Conservation (phyloP, 192 early-diverging fungal species). For the Coemansia sp. region DNA sequence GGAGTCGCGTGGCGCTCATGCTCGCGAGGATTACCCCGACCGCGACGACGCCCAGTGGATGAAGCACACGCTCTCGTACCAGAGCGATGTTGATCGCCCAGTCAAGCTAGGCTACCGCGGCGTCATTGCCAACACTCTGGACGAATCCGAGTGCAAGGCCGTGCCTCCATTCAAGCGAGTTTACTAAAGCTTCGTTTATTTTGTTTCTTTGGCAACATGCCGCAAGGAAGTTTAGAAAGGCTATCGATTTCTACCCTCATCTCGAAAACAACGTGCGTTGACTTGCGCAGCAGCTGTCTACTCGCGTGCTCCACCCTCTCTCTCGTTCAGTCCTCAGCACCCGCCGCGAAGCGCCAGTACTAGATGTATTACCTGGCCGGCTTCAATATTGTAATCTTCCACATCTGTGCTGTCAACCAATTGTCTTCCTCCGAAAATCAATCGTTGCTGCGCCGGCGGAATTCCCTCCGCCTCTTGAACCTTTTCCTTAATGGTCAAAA, state of each 20-base stretch:
- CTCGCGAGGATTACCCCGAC: constrained; percentile 87
- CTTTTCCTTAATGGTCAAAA: constrained; percentile 90
- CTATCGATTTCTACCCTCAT: not conserved
- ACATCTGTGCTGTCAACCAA: constrained; percentile 77
- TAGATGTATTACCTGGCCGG: constrained; percentile 84
- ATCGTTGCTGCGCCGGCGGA: constrained; percentile 89
- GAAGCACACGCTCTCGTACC: constrained; percentile 97
- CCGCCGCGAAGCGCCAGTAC: constrained; percentile 95
- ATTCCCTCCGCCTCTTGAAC: constrained; percentile 98
- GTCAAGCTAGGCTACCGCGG: constrained; percentile 79
- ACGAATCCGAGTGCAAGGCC: constrained; percentile 87
- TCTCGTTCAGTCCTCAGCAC: no score
- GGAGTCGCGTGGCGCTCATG: constrained; percentile 97
- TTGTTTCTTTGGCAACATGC: no score
- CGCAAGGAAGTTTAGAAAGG: no score
- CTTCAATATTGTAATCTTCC: constrained; percentile 64
- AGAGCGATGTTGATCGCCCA: constrained; percentile 71
- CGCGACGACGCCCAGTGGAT: constrained; percentile 95
- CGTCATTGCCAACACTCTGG: constrained; percentile 79
- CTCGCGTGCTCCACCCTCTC: no score
- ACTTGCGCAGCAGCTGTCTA: not conserved
- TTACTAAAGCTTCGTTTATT: constrained; percentile 54
- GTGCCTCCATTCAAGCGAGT: constrained; percentile 86
- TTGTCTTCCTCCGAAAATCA: constrained; percentile 94
- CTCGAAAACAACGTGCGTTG: not conserved